phyloP scores from a whole-genome alignment of 257 asterid species.

The Solanum okadae region DNA sequence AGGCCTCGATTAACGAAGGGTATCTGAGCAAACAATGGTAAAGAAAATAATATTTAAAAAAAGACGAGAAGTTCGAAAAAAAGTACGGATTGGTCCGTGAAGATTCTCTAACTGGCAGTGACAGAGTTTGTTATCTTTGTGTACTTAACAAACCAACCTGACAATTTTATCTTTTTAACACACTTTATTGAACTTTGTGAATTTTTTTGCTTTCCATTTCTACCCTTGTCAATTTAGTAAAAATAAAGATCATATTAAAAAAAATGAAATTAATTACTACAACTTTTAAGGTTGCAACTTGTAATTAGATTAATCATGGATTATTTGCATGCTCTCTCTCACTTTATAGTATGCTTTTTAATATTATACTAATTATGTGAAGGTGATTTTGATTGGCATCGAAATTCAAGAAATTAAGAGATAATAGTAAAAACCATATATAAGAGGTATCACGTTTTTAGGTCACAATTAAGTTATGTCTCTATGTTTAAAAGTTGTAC shows the following conservation, averaged over 20 bases:
- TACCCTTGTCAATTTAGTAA: background rate
- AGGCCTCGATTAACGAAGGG: constrained; percentile 9
- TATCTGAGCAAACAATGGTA: background rate
- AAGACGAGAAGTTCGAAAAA: constrained; percentile 2
- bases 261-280: background rate
- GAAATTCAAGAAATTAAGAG: background rate
- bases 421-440: fast-evolving
- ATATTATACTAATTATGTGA: background rate
- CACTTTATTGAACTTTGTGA: background rate
- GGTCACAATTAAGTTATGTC: too few relatives aligned
- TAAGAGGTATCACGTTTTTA: background rate
- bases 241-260: background rate
- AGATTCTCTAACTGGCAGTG: constrained; percentile 14
- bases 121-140: constrained; percentile 24
- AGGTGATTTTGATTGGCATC: background rate
- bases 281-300: background rate
- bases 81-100: constrained; percentile 19
- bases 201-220: background rate
- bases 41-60: background rate
- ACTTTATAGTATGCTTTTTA: background rate
- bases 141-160: constrained; percentile 24
- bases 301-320: background rate
- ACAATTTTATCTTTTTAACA: background rate
- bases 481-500: too few relatives aligned
- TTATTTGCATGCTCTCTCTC: background rate